A percentile compares a stretch with the other conserved stretches of the same genome.
Evolutionary conservation across 495 filamentous ascomycete genomes (phyloP).

Genomic region (Xylaria telfairii): DNA sequence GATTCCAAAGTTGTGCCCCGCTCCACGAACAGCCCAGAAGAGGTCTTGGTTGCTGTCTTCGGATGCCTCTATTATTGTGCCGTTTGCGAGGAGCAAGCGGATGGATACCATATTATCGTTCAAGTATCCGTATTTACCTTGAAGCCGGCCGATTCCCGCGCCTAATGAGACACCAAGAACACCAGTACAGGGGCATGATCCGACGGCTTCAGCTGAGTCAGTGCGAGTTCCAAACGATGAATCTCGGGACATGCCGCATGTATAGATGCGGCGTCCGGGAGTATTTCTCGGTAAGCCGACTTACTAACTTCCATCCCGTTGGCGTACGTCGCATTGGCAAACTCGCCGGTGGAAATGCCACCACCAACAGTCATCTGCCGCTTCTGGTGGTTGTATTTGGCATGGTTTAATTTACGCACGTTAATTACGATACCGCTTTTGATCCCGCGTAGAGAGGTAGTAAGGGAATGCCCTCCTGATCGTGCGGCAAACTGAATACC

Average conservation of each 20-base stretch:
- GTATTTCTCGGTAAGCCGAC: not conserved
- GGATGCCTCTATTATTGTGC: slow-evolving; percentile 42
- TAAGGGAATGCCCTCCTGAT: slow-evolving; percentile 17
- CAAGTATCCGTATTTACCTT: slow-evolving; percentile 57
- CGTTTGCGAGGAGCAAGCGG: slow-evolving; percentile 56
- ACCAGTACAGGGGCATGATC: slow-evolving; percentile 45
- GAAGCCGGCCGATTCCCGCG: slow-evolving; percentile 56
- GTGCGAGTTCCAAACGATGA: not conserved
- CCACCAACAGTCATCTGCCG: not conserved
- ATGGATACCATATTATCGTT: slow-evolving; percentile 54
- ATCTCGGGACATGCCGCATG: not conserved
- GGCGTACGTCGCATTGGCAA: not conserved
- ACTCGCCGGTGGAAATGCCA: not conserved
- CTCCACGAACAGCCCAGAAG: slow-evolving; percentile 59
- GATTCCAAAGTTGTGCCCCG: slow-evolving; percentile 62
- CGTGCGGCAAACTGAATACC: slow-evolving; percentile 23
- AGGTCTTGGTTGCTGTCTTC: slow-evolving; percentile 45
- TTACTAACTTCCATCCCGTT: slow-evolving; percentile 10
- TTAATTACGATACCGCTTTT: slow-evolving; percentile 8
- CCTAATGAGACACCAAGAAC: slow-evolving; percentile 42
- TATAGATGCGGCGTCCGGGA: no score
- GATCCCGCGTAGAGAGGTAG: not conserved
- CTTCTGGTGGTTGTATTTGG: not conserved
- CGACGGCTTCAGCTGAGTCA: slow-evolving; percentile 45
- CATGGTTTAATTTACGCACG: not conserved